Base-by-base conservation (phyloP, 2,329 filamentous ascomycete species). In the Pestalotiopsis sp. region DNA sequence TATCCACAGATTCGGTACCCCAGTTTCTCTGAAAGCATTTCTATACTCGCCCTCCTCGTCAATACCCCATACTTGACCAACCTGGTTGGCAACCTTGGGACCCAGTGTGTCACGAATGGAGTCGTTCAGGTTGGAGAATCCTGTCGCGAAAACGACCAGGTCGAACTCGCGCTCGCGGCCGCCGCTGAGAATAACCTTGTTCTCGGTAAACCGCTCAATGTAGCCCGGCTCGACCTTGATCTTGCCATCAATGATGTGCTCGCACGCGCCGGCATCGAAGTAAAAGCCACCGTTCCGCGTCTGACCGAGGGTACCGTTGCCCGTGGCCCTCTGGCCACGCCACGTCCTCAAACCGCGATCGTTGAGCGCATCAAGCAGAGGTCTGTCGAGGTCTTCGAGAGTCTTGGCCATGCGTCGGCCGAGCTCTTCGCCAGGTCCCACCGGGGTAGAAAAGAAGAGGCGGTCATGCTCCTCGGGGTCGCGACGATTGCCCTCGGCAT, bases 391-490 rank as follows among this genome's bases (percentile, higher is more conserved):
- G 3, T 75, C 75, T 13, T 77, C 77, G 48, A 82, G 78, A 7
- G 73, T 67, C 14, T 76, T 71, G 1, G 83, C 85, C 3, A 80
- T 56, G 39, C 82, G 83, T 17, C 83, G 76, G 64, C 92, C 86
- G 5, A 88, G 75, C 0, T 86, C 81, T 72, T 92, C 92, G 67
- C 88, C 81, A 0, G 93, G 81, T 1, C 88, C 82, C 0, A 80
- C 82, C 0, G 92, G 91, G 1, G 86, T 78, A 40, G 86, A 85
- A 74, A 89, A 88, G 0, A 86, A 76, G 1, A 85, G 78, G 2
- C 93, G 68, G 71, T 94, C 92, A 0, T 88, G 87, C 58, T 93
- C 91, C 40, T 92, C 89, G 84, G 82, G 81, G 85, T 85, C 59
- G 59, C 59, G 59, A 13, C 59, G 59, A 13, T 62, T 22, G 6